Evolutionary conservation across 257 asterid genomes (phyloP), one percentile per base, ranked within the genome.

Genomic region (Euphrasia confusa): DNA sequence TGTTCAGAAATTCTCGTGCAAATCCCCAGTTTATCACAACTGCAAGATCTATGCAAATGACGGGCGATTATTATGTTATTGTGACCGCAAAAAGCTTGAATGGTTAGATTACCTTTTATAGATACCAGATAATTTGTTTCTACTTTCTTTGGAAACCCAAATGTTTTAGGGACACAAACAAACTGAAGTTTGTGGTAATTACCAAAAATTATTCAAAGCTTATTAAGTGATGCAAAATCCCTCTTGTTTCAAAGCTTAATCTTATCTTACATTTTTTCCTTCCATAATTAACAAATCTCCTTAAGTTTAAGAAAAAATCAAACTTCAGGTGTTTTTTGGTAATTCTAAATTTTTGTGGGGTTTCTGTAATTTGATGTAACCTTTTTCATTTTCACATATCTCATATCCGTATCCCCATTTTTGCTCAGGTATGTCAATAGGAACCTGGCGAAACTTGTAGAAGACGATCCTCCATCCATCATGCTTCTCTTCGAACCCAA

Each of bases 21-120:
- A 92, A 79, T 69, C 99, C 68, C 96, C 93, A 14, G 99, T 92
- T 67, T 92, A 92, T 78, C 96, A 91, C 82, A 91, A 91, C 78
- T 92, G 95, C 82, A 89, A 86, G 78, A 92, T 92, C 70, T 92
- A 74, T 27, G 97, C 99, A 73, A 83, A 84, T 79, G 97, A 92
- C 69, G 99, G 97, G 1, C 78, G 99, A 40, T 74, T 91, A 61
- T 72, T 91, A 66, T 89, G 99, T 72, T 87, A 89, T 69, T 92
- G 99, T 73, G 97, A 92, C 72, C 90, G 85, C 57, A 83, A 83
- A 74, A 92, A 89, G 72, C 90, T 92, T 60, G 97, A 92, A 77
- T 89, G 99, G 99, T 88, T 77, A 76, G 85, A 74, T 58, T 30
- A 59, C 61, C 49, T 57, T 9, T 61, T 24, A 11, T 37, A 58